A percentile compares a stretch with the other conserved stretches of the same genome.
Evolutionary conservation across 208 protist species (phyloP).

Genomic region (Crithidia brevicula): DNA sequence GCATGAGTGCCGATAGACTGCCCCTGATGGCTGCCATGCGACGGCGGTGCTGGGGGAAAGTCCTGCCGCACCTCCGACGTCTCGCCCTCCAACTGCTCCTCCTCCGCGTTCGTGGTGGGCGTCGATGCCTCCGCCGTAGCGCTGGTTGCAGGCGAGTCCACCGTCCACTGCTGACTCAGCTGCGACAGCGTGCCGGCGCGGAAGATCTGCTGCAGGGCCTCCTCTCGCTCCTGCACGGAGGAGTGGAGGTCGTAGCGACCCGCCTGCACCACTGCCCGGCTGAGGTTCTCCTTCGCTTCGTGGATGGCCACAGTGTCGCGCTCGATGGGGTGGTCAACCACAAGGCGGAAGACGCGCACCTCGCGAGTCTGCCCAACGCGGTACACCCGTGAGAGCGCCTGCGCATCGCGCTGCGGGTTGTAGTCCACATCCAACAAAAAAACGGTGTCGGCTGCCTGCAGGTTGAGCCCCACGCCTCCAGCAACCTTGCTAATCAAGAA

Average conservation of each 20-base stretch:
- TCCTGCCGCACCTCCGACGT: neutral
- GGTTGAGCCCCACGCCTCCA: constrained; percentile 96
- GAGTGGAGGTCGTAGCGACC: constrained; percentile 51
- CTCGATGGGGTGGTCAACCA: constrained; percentile 59
- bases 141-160: neutral
- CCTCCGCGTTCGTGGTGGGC: neutral
- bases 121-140: neutral
- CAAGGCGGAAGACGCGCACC: constrained; percentile 93
- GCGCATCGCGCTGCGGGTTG: constrained; percentile 95
- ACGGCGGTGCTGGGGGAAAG: neutral
- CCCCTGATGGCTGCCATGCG: too few relatives aligned
- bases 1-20: too few relatives aligned
- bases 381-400: constrained; percentile 96
- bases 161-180: constrained; percentile 21
- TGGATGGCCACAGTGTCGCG: constrained; percentile 39
- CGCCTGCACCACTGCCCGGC: constrained; percentile 51
- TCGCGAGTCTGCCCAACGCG: constrained; percentile 96
- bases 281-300: constrained; percentile 47
- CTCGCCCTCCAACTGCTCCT: neutral
- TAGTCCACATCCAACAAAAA: constrained; percentile 97
- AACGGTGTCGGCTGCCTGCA: constrained; percentile 96
- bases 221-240: constrained; percentile 46
- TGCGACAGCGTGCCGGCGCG: constrained; percentile 14
- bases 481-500: constrained; percentile 96
- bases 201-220: constrained; percentile 40